Evolutionary conservation across 176 grass and related monocot genomes (phyloP).

Genomic region (Carex cristatella): DNA sequence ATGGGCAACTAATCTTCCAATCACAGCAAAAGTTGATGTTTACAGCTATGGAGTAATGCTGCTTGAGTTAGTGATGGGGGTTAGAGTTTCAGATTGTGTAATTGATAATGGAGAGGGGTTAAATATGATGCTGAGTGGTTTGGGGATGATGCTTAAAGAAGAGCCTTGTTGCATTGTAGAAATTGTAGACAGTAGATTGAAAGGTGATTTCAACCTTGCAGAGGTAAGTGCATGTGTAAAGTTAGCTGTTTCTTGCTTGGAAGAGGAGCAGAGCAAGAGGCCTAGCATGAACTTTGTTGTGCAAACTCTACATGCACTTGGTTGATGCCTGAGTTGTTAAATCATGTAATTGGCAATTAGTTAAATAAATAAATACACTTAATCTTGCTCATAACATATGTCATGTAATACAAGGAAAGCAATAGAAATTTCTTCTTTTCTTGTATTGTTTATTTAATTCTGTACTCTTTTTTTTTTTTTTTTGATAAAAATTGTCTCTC

Average conservation of each 20-base stretch:
- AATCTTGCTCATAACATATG: not conserved
- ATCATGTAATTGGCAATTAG: not conserved
- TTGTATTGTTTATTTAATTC: not conserved
- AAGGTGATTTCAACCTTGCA: constrained; percentile 7
- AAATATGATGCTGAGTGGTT: constrained; percentile 5
- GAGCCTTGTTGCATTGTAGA: constrained; percentile 11
- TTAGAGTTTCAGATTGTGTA: constrained; percentile 19
- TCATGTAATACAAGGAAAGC: not conserved
- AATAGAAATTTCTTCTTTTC: not conserved
- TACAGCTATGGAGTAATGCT: constrained; percentile 32
- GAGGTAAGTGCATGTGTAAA: constrained; percentile 3
- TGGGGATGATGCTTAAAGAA: not conserved
- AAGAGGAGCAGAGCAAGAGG: constrained; percentile 29
- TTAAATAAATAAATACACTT: not conserved
- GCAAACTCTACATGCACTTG: not conserved
- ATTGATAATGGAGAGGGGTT: not conserved
- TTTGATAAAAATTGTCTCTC: not conserved
- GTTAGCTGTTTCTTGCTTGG: constrained; percentile 28
- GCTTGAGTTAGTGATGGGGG: constrained; percentile 30
- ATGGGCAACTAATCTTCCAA: constrained; percentile 33
- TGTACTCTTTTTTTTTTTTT: not conserved
- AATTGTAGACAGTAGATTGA: constrained; percentile 7
- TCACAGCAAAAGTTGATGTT: constrained; percentile 29
- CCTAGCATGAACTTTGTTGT: constrained; percentile 27
- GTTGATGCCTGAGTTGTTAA: not conserved